Conservation (phyloP, 306 rosid species). For the Lupinus albus region DNA sequence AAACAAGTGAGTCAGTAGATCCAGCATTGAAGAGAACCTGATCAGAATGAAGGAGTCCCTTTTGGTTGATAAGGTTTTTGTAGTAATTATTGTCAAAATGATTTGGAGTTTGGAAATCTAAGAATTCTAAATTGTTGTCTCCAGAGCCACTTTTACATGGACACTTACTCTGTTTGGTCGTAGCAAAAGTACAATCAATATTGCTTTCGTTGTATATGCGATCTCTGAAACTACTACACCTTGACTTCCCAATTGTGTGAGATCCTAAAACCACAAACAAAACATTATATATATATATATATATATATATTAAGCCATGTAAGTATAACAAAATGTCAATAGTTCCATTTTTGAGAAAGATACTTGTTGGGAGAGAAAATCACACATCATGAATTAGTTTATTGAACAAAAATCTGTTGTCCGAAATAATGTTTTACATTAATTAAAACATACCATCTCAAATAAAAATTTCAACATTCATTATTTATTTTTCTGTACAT, state of each 20-base stretch:
- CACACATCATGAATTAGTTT: too few relatives aligned
- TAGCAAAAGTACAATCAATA: constrained; percentile 63
- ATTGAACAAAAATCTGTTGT: too few relatives aligned
- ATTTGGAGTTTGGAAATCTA: constrained; percentile 59
- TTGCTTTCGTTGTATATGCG: constrained; percentile 60
- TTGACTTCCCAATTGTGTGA: constrained; percentile 78
- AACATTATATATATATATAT: not conserved
- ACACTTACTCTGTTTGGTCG: constrained; percentile 47
- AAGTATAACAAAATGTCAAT: too few relatives aligned
- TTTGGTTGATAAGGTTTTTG: constrained; percentile 58
- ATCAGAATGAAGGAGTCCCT: constrained; percentile 78
- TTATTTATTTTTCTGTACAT: not conserved
- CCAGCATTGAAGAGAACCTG: constrained; percentile 69
- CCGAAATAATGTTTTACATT: too few relatives aligned
- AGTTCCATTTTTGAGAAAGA: too few relatives aligned
- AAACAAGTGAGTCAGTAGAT: constrained; percentile 67
- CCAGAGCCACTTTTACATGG: constrained; percentile 54
- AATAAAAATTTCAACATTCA: too few relatives aligned
- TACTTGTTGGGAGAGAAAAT: too few relatives aligned
- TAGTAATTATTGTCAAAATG: constrained; percentile 67
- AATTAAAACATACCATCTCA: too few relatives aligned
- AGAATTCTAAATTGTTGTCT: constrained; percentile 55
- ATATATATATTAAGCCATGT: too few relatives aligned
- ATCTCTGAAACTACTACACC: constrained; percentile 58
- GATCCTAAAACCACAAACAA: constrained; percentile 49